phyloP scores from a whole-genome alignment of 176 grass and related monocot species.

The Aegilops longissima region DNA sequence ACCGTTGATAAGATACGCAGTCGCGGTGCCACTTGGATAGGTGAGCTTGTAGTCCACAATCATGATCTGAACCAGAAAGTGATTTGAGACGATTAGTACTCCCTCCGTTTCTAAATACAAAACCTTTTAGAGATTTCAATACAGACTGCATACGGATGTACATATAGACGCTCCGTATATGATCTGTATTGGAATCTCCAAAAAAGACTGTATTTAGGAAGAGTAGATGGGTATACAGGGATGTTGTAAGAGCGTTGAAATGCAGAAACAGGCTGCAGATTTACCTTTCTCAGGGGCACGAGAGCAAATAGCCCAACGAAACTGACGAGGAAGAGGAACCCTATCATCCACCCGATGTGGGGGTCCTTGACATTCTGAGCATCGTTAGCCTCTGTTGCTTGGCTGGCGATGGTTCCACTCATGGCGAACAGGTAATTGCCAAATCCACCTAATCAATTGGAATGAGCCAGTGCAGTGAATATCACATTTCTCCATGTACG shows the following conservation, averaged over 20 bases:
- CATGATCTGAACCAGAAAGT: conserved; percentile 53
- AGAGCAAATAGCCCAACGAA: conserved; percentile 74
- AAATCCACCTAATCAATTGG: conserved; percentile 55
- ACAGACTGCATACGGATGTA: too few relatives aligned
- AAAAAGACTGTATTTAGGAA: too few relatives aligned
- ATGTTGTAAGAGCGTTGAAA: neutral
- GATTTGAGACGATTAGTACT: neutral
- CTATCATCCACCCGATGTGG: conserved; percentile 70
- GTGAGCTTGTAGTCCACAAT: conserved; percentile 75
- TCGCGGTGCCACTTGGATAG: conserved; percentile 66
- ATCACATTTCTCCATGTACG: neutral
- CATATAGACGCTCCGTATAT: too few relatives aligned
- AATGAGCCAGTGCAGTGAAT: conserved; percentile 21
- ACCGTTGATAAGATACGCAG: conserved; percentile 61
- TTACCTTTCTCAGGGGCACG: conserved; percentile 82
- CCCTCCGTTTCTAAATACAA: too few relatives aligned
- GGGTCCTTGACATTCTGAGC: conserved; percentile 58
- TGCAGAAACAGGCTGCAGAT: neutral
- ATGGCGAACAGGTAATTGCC: conserved; percentile 72
- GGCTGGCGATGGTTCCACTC: conserved; percentile 50
- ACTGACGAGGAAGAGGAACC: conserved; percentile 62
- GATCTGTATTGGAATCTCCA: too few relatives aligned
- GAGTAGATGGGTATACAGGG: neutral
- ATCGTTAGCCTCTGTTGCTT: conserved; percentile 53
- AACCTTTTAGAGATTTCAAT: too few relatives aligned